Percentiles rank a stretch among this genome's conserved stretches.
Evolutionary conservation across 768 basidiomycete species (phyloP).

Genomic region (Lactifluus piperatus): DNA sequence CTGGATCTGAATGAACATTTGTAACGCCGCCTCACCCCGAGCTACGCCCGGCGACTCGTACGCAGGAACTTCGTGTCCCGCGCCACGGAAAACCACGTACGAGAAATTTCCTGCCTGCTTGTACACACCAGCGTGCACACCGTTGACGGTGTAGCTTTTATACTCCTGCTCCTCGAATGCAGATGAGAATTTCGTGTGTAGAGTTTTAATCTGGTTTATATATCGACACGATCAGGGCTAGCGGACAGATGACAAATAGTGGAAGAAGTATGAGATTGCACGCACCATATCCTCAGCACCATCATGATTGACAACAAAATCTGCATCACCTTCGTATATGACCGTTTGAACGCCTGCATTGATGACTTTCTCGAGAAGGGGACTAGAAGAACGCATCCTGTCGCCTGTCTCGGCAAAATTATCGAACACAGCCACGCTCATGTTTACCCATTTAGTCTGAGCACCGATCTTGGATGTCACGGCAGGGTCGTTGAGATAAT

Average conservation of each 20-base stretch:
- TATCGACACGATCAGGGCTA: background rate
- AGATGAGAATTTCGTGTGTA: conserved; percentile 39
- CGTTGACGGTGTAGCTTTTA: conserved; percentile 41
- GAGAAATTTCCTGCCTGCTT: conserved; percentile 54
- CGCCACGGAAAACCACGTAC: conserved; percentile 43
- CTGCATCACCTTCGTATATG: conserved; percentile 49
- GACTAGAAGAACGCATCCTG: conserved; percentile 45
- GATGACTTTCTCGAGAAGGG: conserved; percentile 46
- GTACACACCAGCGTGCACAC: conserved; percentile 40
- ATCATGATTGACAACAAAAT: conserved; percentile 43
- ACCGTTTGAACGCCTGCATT: conserved; percentile 46
- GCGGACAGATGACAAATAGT: background rate
- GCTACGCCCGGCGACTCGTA: conserved; percentile 24
- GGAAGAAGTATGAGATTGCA: background rate
- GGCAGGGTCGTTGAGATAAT: conserved; percentile 26
- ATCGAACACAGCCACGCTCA: conserved; percentile 35
- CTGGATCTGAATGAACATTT: too few relatives aligned
- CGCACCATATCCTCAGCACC: conserved; percentile 51
- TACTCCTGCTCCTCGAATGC: conserved; percentile 37
- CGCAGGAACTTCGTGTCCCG: conserved; percentile 30
- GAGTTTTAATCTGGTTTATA: conserved; percentile 32
- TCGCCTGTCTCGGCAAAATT: conserved; percentile 45
- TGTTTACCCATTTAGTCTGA: conserved; percentile 34
- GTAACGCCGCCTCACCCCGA: conserved; percentile 25
- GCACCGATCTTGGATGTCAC: conserved; percentile 35